Percentiles rank a stretch among this genome's conserved stretches.
Conservation (phyloP, 306 rosid species). For the Vigna nakashimae region DNA sequence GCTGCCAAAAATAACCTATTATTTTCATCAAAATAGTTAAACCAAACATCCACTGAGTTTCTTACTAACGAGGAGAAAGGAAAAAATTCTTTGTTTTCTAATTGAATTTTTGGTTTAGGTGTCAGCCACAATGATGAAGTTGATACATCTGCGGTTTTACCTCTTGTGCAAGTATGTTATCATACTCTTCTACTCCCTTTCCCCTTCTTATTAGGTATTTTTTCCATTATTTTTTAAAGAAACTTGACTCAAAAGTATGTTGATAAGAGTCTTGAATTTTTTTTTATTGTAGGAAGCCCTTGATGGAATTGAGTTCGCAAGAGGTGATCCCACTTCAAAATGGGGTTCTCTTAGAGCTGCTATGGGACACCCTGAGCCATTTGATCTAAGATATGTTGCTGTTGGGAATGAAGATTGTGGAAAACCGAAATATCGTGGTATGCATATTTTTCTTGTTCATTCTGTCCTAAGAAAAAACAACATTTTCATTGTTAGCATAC, state of each 20-base stretch:
- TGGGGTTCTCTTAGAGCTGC: conserved; percentile 90
- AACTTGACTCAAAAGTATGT: conserved; percentile 4
- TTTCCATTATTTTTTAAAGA: background rate
- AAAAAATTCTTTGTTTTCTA: conserved; percentile 31
- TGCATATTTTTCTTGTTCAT: conserved; percentile 35
- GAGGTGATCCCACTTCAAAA: conserved; percentile 73
- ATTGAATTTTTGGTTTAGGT: conserved; percentile 59
- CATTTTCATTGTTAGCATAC: conserved; percentile 15
- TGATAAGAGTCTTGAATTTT: conserved; percentile 7
- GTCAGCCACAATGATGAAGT: conserved; percentile 89
- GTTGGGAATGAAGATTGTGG: conserved; percentile 94
- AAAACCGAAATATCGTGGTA: conserved; percentile 81
- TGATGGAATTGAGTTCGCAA: conserved; percentile 92
- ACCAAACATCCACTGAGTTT: background rate
- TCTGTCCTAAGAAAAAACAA: background rate
- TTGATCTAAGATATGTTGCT: conserved; percentile 85
- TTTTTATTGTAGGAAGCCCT: conserved; percentile 81
- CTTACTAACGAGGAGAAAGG: background rate
- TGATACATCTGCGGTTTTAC: conserved; percentile 66
- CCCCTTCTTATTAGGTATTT: background rate
- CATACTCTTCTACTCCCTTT: background rate
- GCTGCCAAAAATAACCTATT: background rate
- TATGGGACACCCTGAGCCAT: conserved; percentile 93
- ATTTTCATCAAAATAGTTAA: background rate
- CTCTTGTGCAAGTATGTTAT: conserved; percentile 79